Conservation (phyloP, 192 early-diverging fungal genomes). For the Backusella circina region DNA sequence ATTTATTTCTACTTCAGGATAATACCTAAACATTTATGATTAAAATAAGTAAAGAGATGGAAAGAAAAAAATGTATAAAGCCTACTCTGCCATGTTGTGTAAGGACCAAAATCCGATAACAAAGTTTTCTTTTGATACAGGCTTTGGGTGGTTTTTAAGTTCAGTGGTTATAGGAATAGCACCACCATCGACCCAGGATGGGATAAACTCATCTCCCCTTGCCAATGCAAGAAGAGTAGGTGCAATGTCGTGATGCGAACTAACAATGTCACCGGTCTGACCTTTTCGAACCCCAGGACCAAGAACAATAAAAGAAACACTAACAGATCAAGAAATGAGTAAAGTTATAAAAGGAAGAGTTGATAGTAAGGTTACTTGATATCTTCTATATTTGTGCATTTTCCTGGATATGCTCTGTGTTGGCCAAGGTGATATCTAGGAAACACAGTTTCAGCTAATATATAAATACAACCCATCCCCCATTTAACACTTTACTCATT, state of each 20-base stretch:
- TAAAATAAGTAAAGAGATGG: no score
- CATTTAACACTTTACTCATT: slow-evolving; percentile 48
- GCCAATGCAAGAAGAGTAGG: slow-evolving; percentile 61
- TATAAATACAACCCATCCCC: neutral
- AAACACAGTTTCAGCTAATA: neutral
- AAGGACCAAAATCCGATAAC: slow-evolving; percentile 47
- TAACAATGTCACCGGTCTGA: slow-evolving; percentile 35
- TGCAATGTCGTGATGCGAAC: slow-evolving; percentile 57
- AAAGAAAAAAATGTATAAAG: no score
- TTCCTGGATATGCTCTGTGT: slow-evolving; percentile 60
- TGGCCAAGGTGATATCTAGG: slow-evolving; percentile 57
- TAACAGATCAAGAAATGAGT: neutral
- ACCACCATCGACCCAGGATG: slow-evolving; percentile 49
- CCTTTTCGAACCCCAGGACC: slow-evolving; percentile 58
- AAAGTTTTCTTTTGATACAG: slow-evolving; percentile 47
- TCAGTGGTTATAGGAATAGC: slow-evolving; percentile 50
- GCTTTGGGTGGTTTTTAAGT: slow-evolving; percentile 38
- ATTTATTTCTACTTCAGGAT: slow-evolving; percentile 9
- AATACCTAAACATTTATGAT: slow-evolving; percentile 21
- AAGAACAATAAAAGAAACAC: slow-evolving; percentile 54
- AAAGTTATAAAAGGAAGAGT: no score
- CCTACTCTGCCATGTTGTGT: slow-evolving; percentile 11
- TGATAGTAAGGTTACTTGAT: slow-evolving; percentile 36
- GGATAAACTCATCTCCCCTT: slow-evolving; percentile 26
- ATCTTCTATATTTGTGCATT: slow-evolving; percentile 58